Evolutionary conservation across 129 eudicot genomes (phyloP).

Genomic region (Smallanthus sonchifolius): DNA sequence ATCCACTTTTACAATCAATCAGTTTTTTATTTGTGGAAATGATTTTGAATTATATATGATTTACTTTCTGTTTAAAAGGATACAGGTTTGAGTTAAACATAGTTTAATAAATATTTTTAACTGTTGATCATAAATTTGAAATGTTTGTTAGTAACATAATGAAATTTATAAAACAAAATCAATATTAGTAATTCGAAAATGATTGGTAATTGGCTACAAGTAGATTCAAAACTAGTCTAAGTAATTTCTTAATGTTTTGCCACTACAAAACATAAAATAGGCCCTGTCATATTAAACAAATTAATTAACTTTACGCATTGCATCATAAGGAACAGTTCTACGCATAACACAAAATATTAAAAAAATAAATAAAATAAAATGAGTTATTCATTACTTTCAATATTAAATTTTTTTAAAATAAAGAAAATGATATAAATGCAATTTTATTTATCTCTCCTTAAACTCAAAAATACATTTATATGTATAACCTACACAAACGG

Average conservation of each 20-base stretch:
- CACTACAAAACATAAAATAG: neutral
- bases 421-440: too few relatives aligned
- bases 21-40: neutral
- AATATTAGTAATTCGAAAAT: too few relatives aligned
- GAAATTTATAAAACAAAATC: too few relatives aligned
- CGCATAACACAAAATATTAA: too few relatives aligned
- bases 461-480: too few relatives aligned
- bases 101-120: neutral
- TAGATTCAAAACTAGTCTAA: neutral
- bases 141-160: neutral
- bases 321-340: neutral
- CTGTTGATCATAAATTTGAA: neutral
- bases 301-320: neutral
- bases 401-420: too few relatives aligned
- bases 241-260: neutral
- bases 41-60: neutral
- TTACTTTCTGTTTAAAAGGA: neutral
- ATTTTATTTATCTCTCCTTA: too few relatives aligned
- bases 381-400: too few relatives aligned
- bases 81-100: neutral
- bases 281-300: neutral
- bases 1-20: neutral
- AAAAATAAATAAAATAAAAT: too few relatives aligned
- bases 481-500: too few relatives aligned
- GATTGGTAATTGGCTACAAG: neutral